phyloP scores from a whole-genome alignment of 2,329 filamentous ascomycete genomes.

The Emmonsia crescens region DNA sequence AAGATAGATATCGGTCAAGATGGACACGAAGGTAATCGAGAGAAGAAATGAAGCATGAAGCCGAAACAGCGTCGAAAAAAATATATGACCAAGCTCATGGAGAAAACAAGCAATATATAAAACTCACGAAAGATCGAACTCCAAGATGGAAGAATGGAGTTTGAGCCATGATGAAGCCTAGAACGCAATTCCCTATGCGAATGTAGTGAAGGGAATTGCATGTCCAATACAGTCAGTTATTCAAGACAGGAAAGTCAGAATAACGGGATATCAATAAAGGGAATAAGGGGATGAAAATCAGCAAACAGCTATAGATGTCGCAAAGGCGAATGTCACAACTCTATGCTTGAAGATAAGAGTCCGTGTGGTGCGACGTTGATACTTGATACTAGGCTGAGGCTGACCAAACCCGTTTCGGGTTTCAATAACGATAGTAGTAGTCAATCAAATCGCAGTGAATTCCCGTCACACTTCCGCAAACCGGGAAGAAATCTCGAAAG shows the following conservation, averaged over 20 bases:
- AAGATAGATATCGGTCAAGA: not conserved
- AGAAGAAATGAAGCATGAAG: not conserved
- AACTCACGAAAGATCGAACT: not conserved
- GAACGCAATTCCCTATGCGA: not conserved
- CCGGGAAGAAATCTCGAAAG: not conserved
- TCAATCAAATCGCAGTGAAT: not conserved
- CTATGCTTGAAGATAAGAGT: not conserved
- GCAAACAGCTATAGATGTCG: not conserved
- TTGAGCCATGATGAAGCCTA: not conserved
- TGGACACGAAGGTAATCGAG: not conserved
- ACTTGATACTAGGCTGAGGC: constrained; percentile 1
- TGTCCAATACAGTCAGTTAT: constrained; percentile 6
- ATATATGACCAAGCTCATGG: not conserved
- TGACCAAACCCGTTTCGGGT: constrained; percentile 14
- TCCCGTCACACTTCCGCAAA: not conserved
- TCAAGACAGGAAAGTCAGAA: constrained; percentile 8
- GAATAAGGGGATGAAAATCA: constrained; percentile 9
- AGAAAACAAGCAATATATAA: not conserved
- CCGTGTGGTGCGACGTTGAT: not conserved
- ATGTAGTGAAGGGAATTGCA: not conserved
- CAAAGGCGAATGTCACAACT: not conserved
- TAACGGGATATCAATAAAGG: not conserved
- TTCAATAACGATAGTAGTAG: constrained; percentile 16
- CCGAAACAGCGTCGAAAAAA: not conserved
- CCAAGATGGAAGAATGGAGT: not conserved